Evolutionary conservation across 164 flowering plant genomes (phyloP).

Genomic region (Tinospora cordifolia): DNA sequence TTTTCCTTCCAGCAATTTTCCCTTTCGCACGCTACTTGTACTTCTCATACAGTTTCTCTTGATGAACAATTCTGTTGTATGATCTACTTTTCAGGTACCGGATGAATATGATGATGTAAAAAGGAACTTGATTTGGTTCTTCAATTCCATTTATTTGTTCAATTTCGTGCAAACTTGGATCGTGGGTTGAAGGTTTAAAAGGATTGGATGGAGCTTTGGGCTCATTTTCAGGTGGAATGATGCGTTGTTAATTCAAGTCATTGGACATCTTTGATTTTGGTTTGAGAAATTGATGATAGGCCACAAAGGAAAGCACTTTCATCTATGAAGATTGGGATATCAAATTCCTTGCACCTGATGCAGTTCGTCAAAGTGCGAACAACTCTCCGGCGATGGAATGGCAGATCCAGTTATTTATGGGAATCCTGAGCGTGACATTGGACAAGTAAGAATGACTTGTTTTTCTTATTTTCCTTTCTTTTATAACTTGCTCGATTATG

Average conservation of each 20-base stretch:
- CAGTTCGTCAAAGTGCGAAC: conserved; percentile 22
- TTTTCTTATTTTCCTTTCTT: neutral
- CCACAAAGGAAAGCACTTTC: conserved; percentile 22
- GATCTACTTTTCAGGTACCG: neutral
- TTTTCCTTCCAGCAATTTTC: too few relatives aligned
- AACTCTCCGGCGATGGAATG: conserved; percentile 58
- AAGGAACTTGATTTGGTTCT: neutral
- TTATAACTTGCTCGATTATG: neutral
- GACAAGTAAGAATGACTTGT: conserved; percentile 37
- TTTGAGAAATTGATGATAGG: conserved; percentile 36
- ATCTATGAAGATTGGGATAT: conserved; percentile 59
- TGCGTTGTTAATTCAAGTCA: neutral
- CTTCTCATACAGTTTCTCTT: too few relatives aligned
- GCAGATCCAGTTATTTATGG: conserved; percentile 72
- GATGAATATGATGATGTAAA: neutral
- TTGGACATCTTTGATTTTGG: neutral
- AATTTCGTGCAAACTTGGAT: too few relatives aligned
- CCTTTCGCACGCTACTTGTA: too few relatives aligned
- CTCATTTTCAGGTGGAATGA: too few relatives aligned
- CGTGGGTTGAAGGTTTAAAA: too few relatives aligned
- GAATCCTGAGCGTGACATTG: conserved; percentile 61
- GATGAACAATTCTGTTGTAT: neutral
- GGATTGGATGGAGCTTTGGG: too few relatives aligned
- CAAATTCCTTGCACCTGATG: conserved; percentile 38
- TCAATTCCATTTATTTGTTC: neutral